Evolutionary conservation across 352 stramenopile species (phyloP).

Genomic region (Phytopythium delawarense): DNA sequence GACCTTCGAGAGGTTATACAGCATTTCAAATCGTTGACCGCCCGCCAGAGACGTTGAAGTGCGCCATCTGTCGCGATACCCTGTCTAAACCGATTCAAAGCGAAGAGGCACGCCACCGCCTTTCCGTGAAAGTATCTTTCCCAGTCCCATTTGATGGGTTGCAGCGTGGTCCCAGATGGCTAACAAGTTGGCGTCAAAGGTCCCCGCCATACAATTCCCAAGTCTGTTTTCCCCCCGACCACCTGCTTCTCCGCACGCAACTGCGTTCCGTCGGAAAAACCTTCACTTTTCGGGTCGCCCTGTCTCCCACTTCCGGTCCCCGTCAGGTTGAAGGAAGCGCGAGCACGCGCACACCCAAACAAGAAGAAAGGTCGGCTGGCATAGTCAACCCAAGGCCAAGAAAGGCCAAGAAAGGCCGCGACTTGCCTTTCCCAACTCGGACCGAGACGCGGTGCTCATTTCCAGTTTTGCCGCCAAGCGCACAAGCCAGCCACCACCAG

Average conservation of each 20-base stretch:
- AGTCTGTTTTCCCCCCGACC: not conserved
- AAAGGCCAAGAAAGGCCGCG: not conserved
- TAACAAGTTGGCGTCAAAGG: not conserved
- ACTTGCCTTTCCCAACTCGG: not conserved
- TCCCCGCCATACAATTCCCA: not conserved
- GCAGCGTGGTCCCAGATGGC: not conserved
- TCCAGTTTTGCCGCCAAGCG: conserved; percentile 5
- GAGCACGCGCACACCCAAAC: not conserved
- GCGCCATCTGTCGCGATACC: not conserved
- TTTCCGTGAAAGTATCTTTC: not conserved
- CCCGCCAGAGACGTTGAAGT: not conserved
- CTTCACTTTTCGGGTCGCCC: not conserved
- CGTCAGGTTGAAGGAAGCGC: not conserved
- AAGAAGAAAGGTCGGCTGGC: not conserved
- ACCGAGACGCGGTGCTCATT: not conserved
- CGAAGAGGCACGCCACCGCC: not conserved
- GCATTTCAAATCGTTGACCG: not conserved
- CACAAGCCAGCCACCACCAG: not conserved
- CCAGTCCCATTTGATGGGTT: not conserved
- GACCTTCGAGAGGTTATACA: not conserved
- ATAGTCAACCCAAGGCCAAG: not conserved
- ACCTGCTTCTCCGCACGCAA: not conserved
- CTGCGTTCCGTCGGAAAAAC: not conserved
- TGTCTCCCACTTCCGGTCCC: not conserved
- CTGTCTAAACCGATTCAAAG: not conserved